phyloP scores from a whole-genome alignment of 345 rosid species.

The Passiflora organensis region DNA sequence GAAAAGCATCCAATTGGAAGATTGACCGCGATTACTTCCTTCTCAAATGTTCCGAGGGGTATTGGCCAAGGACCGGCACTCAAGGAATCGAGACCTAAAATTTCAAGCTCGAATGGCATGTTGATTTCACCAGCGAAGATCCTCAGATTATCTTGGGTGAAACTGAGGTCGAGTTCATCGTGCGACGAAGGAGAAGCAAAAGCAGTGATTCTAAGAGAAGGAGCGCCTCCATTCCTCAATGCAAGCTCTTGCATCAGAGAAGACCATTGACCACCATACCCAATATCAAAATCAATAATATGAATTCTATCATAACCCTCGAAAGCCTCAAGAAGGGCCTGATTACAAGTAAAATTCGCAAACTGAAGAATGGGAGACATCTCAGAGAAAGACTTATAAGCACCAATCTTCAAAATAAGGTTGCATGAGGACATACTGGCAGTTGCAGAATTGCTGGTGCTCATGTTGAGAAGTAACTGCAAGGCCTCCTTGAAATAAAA shows the following conservation, averaged over 20 bases:
- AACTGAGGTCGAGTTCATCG: slow-evolving; percentile 57
- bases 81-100: slow-evolving; percentile 52
- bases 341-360: slow-evolving; percentile 82
- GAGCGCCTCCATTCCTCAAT: slow-evolving; percentile 39
- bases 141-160: slow-evolving; percentile 66
- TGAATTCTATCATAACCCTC: slow-evolving; percentile 59
- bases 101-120: slow-evolving; percentile 61
- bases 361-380: slow-evolving; percentile 80
- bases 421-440: slow-evolving; percentile 31
- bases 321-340: slow-evolving; percentile 66
- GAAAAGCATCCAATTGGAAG: slow-evolving; percentile 60
- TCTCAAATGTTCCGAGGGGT: slow-evolving; percentile 22
- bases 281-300: slow-evolving; percentile 80
- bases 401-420: slow-evolving; percentile 68
- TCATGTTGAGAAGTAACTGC: slow-evolving; percentile 47
- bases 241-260: slow-evolving; percentile 91
- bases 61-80: slow-evolving; percentile 42
- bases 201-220: slow-evolving; percentile 63
- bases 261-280: slow-evolving; percentile 91
- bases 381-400: slow-evolving; percentile 82
- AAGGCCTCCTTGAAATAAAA: slow-evolving; percentile 74
- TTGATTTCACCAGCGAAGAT: slow-evolving; percentile 66
- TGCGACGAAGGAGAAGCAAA: slow-evolving; percentile 53
- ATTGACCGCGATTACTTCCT: slow-evolving; percentile 73
- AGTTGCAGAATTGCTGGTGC: slow-evolving; percentile 14